Conservation (phyloP, 1,139 yeast species). For the Wickerhamomyces sp. region DNA sequence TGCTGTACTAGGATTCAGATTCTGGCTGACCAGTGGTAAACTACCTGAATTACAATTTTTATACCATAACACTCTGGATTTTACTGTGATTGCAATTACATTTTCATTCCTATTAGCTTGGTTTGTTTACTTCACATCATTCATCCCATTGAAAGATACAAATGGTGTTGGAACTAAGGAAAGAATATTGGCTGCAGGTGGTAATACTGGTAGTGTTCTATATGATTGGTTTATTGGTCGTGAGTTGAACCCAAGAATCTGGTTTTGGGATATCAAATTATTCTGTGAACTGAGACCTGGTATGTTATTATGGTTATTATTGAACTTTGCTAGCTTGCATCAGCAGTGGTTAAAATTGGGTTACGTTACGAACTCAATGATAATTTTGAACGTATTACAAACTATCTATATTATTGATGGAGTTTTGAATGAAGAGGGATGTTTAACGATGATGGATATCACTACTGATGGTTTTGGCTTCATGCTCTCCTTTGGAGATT, state of each 20-base stretch:
- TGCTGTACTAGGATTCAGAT: constrained; percentile 45
- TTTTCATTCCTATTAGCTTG: constrained; percentile 62
- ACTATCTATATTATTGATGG: constrained; percentile 87
- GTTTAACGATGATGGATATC: constrained; percentile 89
- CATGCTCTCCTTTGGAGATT: constrained; percentile 93
- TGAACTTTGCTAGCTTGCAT: constrained; percentile 77
- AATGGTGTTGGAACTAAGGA: constrained; percentile 59
- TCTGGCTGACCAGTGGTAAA: constrained; percentile 42
- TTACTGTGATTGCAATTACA: constrained; percentile 58
- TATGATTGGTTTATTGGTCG: constrained; percentile 98
- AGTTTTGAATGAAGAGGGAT: constrained; percentile 84
- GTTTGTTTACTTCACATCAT: constrained; percentile 65
- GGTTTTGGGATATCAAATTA: constrained; percentile 79
- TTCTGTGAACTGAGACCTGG: constrained; percentile 97
- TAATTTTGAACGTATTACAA: constrained; percentile 67
- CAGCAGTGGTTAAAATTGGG: constrained; percentile 68
- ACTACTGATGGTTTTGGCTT: constrained; percentile 97
- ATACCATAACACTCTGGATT: constrained; percentile 61
- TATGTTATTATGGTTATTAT: constrained; percentile 75
- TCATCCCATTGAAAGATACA: constrained; percentile 44
- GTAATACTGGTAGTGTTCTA: constrained; percentile 70
- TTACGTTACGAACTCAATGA: constrained; percentile 63
- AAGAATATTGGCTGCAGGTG: constrained; percentile 76
- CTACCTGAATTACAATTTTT: constrained; percentile 80
- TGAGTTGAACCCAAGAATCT: constrained; percentile 88